These are phyloP conservation scores for Phytophthora tubulina DNA, from an alignment of 352 stramenopile species.

Conservation along the genomic window DNA sequence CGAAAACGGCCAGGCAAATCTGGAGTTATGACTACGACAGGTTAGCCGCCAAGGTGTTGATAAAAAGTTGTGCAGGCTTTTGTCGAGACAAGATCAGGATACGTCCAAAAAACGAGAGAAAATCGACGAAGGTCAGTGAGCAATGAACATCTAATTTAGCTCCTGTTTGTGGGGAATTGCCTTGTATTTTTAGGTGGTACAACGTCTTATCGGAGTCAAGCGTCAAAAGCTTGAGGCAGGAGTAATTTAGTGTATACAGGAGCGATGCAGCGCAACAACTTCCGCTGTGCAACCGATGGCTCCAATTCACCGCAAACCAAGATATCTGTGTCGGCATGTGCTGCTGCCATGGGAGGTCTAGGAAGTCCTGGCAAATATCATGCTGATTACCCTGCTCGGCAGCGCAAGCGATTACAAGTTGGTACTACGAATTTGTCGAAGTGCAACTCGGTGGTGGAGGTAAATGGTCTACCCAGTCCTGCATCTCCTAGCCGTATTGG, in stretches of 20 bases:
- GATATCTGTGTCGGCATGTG: conserved; percentile 23
- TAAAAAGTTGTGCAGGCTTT: conserved; percentile 17
- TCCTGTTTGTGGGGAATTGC: conserved; percentile 16
- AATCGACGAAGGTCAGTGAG: conserved; percentile 25
- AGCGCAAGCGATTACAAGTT: conserved; percentile 81
- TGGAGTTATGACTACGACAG: conserved; percentile 19
- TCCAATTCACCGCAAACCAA: conserved; percentile 24
- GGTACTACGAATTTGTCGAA: conserved; percentile 72
- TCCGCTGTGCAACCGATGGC: conserved; percentile 53
- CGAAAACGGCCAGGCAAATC: conserved; percentile 42
- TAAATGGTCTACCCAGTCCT: conserved; percentile 18
- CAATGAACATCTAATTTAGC: conserved; percentile 44
- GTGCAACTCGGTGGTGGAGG: conserved; percentile 30
- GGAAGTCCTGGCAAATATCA: conserved; percentile 42
- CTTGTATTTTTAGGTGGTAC: conserved; percentile 41
- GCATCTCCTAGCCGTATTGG: conserved; percentile 32
- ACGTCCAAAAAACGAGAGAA: conserved; percentile 23
- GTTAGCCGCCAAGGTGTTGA: conserved; percentile 17
- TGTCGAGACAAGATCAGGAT: conserved; percentile 12
- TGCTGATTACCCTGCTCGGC: conserved; percentile 57
- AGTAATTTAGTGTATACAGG: conserved; percentile 1
- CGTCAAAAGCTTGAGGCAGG: conserved; percentile 1
- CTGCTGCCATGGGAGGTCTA: conserved; percentile 26
- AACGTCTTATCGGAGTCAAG: background rate
- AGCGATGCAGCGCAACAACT: conserved; percentile 71